A percentile compares a stretch with the other conserved stretches of the same genome.
Evolutionary conservation across 2,329 filamentous ascomycete species (phyloP).

Genomic region (Phialophora verrucosa): DNA sequence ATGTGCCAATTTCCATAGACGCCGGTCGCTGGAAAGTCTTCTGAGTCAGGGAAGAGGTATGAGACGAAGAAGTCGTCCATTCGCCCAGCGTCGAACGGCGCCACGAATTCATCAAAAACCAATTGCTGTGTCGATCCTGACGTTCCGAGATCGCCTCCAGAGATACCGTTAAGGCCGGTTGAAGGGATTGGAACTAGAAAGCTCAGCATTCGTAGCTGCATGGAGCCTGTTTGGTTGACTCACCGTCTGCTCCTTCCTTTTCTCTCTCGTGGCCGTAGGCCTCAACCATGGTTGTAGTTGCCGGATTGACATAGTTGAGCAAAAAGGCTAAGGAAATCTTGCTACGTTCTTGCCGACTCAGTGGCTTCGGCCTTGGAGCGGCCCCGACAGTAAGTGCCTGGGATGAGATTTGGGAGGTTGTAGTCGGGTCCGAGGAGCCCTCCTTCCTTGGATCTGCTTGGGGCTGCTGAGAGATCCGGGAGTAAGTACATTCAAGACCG

Average conservation of each 20-base stretch:
- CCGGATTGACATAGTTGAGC: conserved; percentile 20
- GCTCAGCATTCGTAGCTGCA: background rate
- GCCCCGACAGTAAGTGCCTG: background rate
- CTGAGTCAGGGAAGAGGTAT: conserved; percentile 15
- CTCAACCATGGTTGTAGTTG: conserved; percentile 13
- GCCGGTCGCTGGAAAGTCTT: conserved; percentile 5
- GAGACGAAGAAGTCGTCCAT: conserved; percentile 18
- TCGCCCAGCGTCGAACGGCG: conserved; percentile 2
- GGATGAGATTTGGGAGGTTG: background rate
- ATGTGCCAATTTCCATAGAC: background rate
- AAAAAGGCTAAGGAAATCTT: conserved; percentile 18
- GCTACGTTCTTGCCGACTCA: conserved; percentile 4
- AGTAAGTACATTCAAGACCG: conserved; percentile 20
- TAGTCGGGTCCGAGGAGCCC: background rate
- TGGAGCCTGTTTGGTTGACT: background rate
- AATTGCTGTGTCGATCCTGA: conserved; percentile 1
- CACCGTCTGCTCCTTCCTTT: conserved; percentile 1
- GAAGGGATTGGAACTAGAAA: background rate
- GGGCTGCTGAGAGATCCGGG: conserved; percentile 2
- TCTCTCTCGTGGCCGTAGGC: conserved; percentile 4
- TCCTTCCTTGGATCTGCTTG: background rate
- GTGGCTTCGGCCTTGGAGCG: background rate
- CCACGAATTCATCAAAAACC: conserved; percentile 10
- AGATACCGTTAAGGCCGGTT: background rate
- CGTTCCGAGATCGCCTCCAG: conserved; percentile 6